Percentiles rank a stretch among this genome's conserved stretches.
These are phyloP conservation scores for Euphrasia confusa DNA, from an alignment of 257 asterid genomes.

Conservation along the genomic window DNA sequence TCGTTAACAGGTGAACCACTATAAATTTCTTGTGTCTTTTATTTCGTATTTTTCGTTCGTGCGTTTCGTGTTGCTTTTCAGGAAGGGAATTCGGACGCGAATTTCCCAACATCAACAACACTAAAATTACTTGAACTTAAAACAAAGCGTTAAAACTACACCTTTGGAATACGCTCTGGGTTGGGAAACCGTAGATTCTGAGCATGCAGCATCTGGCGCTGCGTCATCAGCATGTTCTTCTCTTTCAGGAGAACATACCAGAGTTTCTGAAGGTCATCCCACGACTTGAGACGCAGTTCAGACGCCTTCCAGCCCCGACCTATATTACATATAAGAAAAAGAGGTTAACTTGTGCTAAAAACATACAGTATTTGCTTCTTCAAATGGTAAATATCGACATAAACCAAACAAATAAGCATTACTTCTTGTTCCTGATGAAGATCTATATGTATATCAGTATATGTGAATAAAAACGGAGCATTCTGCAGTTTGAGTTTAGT, in stretches of 20 bases:
- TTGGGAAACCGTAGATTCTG: slow-evolving; percentile 71
- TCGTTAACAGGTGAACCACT: too few relatives aligned
- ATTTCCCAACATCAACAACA: too few relatives aligned
- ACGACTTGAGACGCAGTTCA: slow-evolving; percentile 91
- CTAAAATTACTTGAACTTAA: slow-evolving; percentile 1
- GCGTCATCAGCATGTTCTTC: slow-evolving; percentile 90
- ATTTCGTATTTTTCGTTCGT: too few relatives aligned
- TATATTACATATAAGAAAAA: slow-evolving; percentile 25
- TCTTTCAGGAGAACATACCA: slow-evolving; percentile 90
- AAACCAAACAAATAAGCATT: slow-evolving; percentile 12
- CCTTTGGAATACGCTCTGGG: slow-evolving; percentile 93
- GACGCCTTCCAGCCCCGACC: slow-evolving; percentile 97
- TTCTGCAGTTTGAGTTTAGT: background rate
- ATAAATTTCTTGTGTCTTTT: too few relatives aligned
- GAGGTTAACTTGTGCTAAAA: background rate
- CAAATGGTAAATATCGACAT: background rate
- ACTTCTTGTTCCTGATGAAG: background rate
- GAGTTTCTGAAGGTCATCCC: slow-evolving; percentile 96
- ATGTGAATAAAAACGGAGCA: background rate
- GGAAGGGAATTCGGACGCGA: too few relatives aligned
- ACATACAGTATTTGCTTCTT: slow-evolving; percentile 7
- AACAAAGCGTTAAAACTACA: slow-evolving; percentile 20
- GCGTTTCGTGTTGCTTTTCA: too few relatives aligned
- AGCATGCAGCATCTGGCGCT: slow-evolving; percentile 88
- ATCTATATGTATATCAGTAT: background rate